Evolutionary conservation across 345 rosid species (phyloP), one percentile per base, ranked within the genome.

Genomic region (Eucalyptus cloeziana): DNA sequence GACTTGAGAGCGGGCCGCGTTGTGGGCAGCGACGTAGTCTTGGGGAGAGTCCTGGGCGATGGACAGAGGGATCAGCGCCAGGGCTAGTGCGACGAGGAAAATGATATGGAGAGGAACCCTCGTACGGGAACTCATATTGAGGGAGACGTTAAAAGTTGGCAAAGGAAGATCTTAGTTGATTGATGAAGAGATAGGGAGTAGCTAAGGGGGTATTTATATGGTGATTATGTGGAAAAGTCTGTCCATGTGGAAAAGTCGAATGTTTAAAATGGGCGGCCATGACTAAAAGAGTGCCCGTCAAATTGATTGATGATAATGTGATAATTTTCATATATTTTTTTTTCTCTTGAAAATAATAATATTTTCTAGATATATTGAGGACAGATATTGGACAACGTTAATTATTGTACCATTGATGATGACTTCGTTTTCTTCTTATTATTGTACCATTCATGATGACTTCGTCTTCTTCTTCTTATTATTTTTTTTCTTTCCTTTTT

Each of bases 21-120:
- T 92, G 87, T 92, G 92, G 22, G 92, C 90, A 1, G 60, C 40
- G 1, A 92, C 89, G 76, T 76, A 90, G 90, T 92, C 93, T 51
- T 87, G 87, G 25, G 88, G 90, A 4, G 90, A 50, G 88, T 88
- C 86, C 47, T 88, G 89, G 52, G 91, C 88, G 49, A 47, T 14
- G 16, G 91, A 71, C 33, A 44, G 21, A 47, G 58, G 89, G 13
- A 87, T 25, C 16, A 49, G 25, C n/a, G 83, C 88, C 85, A 76
- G 44, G 80, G 80, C 16, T 31, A 88, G 60, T 10, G 54, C 67
- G 5, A 90, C 8, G 88, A 87, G 49, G 40, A 54, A 81, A 51
- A 62, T 21, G 21, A 49, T 83, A 85, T 33, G 64, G 8, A 33
- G 44, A 69, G 80, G 43, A 31, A 17, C 44, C 3, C 43, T 69